Conservation (phyloP, 768 basidiomycete genomes). For the Filobasidium floriforme region DNA sequence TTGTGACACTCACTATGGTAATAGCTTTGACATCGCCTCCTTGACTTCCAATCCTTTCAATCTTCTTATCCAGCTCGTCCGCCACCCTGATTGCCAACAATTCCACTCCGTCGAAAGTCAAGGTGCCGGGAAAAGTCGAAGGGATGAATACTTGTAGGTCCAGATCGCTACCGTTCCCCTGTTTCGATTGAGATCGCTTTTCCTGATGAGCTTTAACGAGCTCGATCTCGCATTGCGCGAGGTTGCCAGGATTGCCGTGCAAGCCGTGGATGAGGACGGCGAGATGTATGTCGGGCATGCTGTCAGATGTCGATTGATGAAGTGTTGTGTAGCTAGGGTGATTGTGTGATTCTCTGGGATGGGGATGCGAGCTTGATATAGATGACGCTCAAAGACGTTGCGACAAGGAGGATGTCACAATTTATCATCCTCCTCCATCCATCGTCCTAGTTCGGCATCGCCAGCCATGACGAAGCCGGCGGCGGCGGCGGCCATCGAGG, state of each 20-base stretch:
- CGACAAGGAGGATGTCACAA: too few species aligned
- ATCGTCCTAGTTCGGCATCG: too few species aligned
- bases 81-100: constrained; percentile 34
- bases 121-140: constrained; percentile 29
- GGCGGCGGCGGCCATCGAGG: too few species aligned
- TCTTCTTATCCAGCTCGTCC: constrained; percentile 26
- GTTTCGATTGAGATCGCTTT: background rate
- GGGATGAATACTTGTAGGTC: constrained; percentile 32
- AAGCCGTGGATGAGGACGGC: constrained; percentile 36
- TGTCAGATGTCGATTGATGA: too few species aligned
- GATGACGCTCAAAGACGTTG: too few species aligned
- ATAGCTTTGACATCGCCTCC: constrained; percentile 26
- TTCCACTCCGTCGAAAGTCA: constrained; percentile 38
- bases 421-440: too few species aligned
- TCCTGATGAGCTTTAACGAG: constrained; percentile 21
- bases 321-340: background rate
- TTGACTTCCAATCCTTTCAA: constrained; percentile 22
- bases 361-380: too few species aligned
- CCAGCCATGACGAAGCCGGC: too few species aligned
- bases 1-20: constrained; percentile 30
- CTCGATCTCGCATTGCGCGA: constrained; percentile 26
- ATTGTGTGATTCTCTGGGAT: too few species aligned
- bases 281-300: constrained; percentile 25
- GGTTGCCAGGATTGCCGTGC: constrained; percentile 26
- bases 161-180: constrained; percentile 7